Evolutionary conservation across 345 rosid species (phyloP).

Genomic region (Camelina neglecta): DNA sequence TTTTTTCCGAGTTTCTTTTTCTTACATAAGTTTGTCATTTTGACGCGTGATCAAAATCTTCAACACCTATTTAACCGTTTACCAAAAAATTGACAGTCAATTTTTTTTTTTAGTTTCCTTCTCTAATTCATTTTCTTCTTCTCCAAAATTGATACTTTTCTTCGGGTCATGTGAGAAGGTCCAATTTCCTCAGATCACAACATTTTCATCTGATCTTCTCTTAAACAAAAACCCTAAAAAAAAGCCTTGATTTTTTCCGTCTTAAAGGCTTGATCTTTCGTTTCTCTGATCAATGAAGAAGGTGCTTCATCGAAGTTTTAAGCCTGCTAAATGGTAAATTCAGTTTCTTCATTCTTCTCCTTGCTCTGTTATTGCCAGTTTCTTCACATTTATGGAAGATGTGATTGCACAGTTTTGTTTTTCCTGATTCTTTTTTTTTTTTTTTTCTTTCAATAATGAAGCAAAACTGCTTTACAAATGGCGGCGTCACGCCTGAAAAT

Average conservation of each 20-base stretch:
- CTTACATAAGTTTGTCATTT: neutral
- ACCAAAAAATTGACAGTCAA: constrained; percentile 19
- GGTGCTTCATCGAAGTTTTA: constrained; percentile 83
- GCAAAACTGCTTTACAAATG: constrained; percentile 80
- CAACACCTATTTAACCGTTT: constrained; percentile 17
- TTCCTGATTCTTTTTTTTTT: neutral
- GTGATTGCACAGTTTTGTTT: neutral
- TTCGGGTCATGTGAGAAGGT: constrained; percentile 17
- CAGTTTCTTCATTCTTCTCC: too few species aligned
- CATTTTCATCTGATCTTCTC: neutral
- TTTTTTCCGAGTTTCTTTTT: neutral
- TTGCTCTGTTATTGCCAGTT: too few species aligned
- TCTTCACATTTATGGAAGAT: too few species aligned
- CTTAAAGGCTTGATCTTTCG: constrained; percentile 7
- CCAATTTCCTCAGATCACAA: constrained; percentile 29
- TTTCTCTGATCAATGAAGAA: constrained; percentile 30
- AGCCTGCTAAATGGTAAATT: constrained; percentile 78
- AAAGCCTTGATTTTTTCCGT: neutral
- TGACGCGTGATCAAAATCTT: constrained; percentile 33
- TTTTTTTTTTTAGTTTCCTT: too few species aligned
- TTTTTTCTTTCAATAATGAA: constrained; percentile 35
- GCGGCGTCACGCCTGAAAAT: constrained; percentile 78
- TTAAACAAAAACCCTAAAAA: neutral
- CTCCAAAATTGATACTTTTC: constrained; percentile 36
- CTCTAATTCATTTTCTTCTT: neutral